A percentile compares a stretch with the other conserved stretches of the same genome.
Evolutionary conservation across 139 green algal species (phyloP).

Genomic region (Deuterostichococcus epilithicus): DNA sequence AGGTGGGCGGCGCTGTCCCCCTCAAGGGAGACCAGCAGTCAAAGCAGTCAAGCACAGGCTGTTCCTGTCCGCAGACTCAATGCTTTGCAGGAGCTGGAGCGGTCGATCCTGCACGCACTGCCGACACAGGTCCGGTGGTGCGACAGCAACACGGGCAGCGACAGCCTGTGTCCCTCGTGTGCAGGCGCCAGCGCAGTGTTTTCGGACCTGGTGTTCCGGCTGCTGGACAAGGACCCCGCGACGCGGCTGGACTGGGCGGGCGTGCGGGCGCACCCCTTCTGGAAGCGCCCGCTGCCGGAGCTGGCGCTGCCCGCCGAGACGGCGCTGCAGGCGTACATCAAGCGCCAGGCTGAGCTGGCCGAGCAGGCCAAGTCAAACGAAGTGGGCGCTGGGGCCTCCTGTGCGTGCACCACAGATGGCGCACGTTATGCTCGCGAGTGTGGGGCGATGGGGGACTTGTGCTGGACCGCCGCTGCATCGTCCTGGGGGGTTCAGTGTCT

Average conservation of each 20-base stretch:
- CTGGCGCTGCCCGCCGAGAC: conserved; percentile 69
- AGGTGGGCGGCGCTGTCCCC: not conserved
- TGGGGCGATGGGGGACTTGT: too few relatives aligned
- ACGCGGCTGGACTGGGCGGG: conserved; percentile 55
- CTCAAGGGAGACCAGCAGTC: too few relatives aligned
- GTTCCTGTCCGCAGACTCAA: too few relatives aligned
- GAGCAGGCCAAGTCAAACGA: too few relatives aligned
- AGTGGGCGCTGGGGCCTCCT: too few relatives aligned
- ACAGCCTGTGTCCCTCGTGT: conserved; percentile 1
- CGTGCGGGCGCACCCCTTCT: conserved; percentile 65
- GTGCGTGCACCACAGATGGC: too few relatives aligned
- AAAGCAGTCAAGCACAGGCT: too few relatives aligned
- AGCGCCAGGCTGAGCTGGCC: not conserved
- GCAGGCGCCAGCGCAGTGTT: conserved; percentile 64
- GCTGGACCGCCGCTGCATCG: too few relatives aligned
- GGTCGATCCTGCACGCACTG: not conserved
- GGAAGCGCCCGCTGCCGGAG: conserved; percentile 41
- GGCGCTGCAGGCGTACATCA: conserved; percentile 62
- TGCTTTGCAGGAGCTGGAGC: not conserved
- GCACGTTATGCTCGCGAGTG: too few relatives aligned
- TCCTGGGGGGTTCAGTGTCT: too few relatives aligned
- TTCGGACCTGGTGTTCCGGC: conserved; percentile 57
- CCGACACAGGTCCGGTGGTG: not conserved
- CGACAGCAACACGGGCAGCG: not conserved
- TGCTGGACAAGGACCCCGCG: conserved; percentile 83